Conservation (phyloP, 495 filamentous ascomycete genomes). For the Podospora pseudopauciseta region DNA sequence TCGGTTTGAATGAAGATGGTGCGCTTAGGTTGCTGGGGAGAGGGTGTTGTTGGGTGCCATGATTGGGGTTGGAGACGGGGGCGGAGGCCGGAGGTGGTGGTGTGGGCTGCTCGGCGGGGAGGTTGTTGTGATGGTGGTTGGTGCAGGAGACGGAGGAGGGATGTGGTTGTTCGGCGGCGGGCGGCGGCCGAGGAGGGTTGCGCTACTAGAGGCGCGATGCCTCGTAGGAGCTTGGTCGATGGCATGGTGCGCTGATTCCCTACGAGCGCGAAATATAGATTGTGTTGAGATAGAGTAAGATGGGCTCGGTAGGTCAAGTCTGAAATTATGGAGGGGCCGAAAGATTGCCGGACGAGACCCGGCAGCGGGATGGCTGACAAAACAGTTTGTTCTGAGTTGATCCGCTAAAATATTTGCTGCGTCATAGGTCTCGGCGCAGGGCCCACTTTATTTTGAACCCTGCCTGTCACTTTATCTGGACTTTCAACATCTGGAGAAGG, state of each 20-base stretch:
- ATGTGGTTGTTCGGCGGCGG: slow-evolving; percentile 13
- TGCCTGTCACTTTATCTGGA: not conserved
- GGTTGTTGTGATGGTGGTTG: slow-evolving; percentile 11
- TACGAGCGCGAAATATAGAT: not conserved
- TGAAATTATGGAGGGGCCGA: not conserved
- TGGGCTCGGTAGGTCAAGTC: not conserved
- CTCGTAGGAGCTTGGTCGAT: slow-evolving; percentile 26
- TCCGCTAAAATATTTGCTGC: slow-evolving; percentile 5
- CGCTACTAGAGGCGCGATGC: slow-evolving; percentile 29
- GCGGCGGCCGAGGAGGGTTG: slow-evolving; percentile 13
- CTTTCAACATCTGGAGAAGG: not conserved
- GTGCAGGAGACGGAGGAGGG: slow-evolving; percentile 24
- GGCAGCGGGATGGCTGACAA: not conserved
- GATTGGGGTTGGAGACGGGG: slow-evolving; percentile 17
- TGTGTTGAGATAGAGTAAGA: not conserved
- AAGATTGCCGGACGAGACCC: not conserved
- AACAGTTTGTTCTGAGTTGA: not conserved
- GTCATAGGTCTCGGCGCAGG: slow-evolving; percentile 3
- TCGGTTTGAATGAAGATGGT: slow-evolving; percentile 98
- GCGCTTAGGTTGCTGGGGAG: slow-evolving; percentile 38
- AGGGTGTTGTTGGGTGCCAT: slow-evolving; percentile 5
- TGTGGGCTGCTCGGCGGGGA: slow-evolving; percentile 15
- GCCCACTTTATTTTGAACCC: not conserved
- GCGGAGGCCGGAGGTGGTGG: slow-evolving; percentile 16
- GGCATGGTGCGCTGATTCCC: slow-evolving; percentile 15